Conservation (phyloP, 148 eudicot species). For the Rhododendron mucronatum region DNA sequence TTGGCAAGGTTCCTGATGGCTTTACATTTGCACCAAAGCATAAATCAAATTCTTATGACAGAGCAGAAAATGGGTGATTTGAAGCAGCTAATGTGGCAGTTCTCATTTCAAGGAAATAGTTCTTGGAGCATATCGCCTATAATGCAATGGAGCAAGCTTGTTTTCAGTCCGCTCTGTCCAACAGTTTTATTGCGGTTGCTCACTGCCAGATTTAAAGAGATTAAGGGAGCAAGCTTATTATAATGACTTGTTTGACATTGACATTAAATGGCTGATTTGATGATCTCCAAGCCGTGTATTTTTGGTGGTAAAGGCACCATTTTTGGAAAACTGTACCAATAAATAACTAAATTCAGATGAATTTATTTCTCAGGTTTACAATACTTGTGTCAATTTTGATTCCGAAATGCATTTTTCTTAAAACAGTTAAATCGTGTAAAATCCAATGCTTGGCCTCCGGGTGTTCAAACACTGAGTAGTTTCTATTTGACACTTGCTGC, state of each 20-base stretch:
- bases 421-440: background rate
- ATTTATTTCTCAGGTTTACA: background rate
- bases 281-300: background rate
- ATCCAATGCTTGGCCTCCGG: background rate
- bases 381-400: background rate
- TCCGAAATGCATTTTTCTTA: background rate
- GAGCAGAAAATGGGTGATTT: conserved; percentile 83
- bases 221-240: background rate
- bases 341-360: background rate
- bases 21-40: conserved; percentile 92
- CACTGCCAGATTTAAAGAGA: background rate
- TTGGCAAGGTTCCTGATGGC: conserved; percentile 87
- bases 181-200: background rate
- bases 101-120: background rate
- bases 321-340: background rate
- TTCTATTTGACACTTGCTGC: background rate
- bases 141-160: background rate
- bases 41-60: conserved; percentile 92
- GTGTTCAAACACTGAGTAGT: background rate
- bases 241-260: background rate
- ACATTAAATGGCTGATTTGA: background rate
- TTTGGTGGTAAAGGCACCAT: background rate
- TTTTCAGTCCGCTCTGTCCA: background rate
- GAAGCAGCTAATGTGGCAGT: background rate
- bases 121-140: background rate